These are phyloP conservation scores for Sequoiadendron giganteum DNA, from an alignment of 75 land plant genomes.

Conservation along the genomic window DNA sequence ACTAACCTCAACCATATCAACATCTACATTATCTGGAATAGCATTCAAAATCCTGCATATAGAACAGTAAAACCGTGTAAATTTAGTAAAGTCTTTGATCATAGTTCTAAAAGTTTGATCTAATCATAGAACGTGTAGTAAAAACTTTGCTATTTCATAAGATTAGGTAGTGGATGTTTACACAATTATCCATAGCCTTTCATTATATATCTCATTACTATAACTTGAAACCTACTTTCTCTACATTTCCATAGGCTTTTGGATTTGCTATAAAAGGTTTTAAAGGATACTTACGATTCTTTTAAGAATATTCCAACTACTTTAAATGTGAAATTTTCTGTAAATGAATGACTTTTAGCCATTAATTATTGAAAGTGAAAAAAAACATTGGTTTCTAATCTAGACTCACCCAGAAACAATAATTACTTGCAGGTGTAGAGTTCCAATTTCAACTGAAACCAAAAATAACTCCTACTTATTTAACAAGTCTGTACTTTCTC, in stretches of 20 bases:
- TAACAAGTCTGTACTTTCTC: neutral
- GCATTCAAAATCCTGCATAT: conserved; percentile 77
- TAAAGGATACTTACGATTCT: too few species aligned
- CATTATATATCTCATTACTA: neutral
- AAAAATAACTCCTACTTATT: neutral
- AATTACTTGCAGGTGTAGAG: neutral
- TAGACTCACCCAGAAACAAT: neutral
- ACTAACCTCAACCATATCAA: conserved; percentile 93
- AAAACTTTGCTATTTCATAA: neutral
- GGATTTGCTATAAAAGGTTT: too few species aligned
- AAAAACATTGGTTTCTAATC: neutral
- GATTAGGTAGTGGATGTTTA: neutral
- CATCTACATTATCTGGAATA: conserved; percentile 85
- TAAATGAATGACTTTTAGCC: neutral
- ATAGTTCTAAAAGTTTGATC: neutral
- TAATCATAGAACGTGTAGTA: neutral
- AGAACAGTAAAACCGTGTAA: conserved; percentile 7
- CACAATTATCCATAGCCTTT: neutral
- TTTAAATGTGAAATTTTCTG: neutral
- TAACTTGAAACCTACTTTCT: neutral
- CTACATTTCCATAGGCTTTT: too few species aligned
- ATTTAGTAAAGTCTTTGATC: neutral
- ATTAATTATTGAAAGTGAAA: neutral
- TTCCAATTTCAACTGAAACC: neutral
- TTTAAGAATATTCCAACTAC: too few species aligned